Evolutionary conservation across 306 rosid species (phyloP), one percentile per base, ranked within the genome.

Genomic region (Cicer judaicum): DNA sequence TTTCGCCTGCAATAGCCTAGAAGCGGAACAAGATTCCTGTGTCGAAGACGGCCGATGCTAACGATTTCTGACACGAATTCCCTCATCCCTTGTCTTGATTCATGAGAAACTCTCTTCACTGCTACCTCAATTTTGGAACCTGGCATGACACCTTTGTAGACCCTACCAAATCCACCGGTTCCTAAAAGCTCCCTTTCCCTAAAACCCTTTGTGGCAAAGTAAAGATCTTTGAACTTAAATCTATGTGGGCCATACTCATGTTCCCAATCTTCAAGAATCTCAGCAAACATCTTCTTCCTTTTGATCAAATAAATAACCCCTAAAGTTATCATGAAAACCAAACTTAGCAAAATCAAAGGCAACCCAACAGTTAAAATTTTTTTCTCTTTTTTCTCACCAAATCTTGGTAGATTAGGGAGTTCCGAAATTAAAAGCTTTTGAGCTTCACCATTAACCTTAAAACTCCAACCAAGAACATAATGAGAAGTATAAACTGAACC

Each of bases 81-180:
- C 73, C 84, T 85, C 85, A 89, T 78, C 13, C 97, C 97, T 65
- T 92, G 93, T 64, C 88, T 81, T 12, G 97, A 91, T 39, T 88
- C 87, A 66, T 86, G 97, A 2, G 91, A 86, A 13, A 89, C 83
- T 53, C 52, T 83, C 72, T 92, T 89, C 53, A 92, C 96, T 1
- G 91, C 96, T 9, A 92, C 82, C 64, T 88, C 87, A 10, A 39
- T n/a, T 40, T 86, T 85, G 13, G 90, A 83, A 24, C 68, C 46
- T 13, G 83, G 89, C 38, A 89, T 64, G 15, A 66, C 80, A 8
- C 97, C 97, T 82, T 72, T 88, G 74, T 86, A 89, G 48, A 91
- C 97, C 36, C 84, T 70, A 0, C 97, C 97, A 72, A 92, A 89
- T 55, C 96, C 97, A 13, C 97, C 97, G n/a, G 55, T 60, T 0